Evolutionary conservation across 2,329 filamentous ascomycete species (phyloP).

Genomic region (Hirsutella rhossiliensis): DNA sequence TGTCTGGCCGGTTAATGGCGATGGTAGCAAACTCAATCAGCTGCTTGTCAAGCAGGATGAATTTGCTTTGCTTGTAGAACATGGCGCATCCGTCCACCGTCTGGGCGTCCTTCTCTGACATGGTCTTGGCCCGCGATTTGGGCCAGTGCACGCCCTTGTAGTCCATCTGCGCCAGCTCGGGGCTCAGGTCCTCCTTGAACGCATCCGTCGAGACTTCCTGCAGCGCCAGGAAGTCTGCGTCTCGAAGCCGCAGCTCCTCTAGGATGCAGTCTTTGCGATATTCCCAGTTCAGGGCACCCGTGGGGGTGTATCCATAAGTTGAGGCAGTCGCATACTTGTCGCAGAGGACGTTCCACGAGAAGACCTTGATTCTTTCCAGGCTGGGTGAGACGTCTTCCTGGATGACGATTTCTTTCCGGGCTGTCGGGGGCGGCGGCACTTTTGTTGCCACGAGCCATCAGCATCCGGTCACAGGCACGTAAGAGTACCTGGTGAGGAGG

Average conservation of each 20-base stretch:
- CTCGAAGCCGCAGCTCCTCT: conserved; percentile 64
- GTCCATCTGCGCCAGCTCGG: conserved; percentile 72
- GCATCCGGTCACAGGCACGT: not conserved
- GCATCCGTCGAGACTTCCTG: conserved; percentile 90
- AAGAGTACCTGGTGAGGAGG: not conserved
- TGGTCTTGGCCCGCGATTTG: conserved; percentile 79
- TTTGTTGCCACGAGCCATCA: not conserved
- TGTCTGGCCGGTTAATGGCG: conserved; percentile 88
- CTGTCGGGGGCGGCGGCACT: conserved; percentile 68
- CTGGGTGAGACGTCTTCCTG: conserved; percentile 48
- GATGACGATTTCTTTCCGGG: conserved; percentile 69
- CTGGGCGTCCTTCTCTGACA: conserved; percentile 79
- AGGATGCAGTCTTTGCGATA: conserved; percentile 75
- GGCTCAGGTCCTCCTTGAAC: conserved; percentile 82
- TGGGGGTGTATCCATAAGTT: conserved; percentile 84
- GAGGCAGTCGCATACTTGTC: conserved; percentile 80
- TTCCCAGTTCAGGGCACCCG: conserved; percentile 72
- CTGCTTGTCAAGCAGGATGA: conserved; percentile 86
- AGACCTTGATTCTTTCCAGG: conserved; percentile 65
- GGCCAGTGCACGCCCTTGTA: conserved; percentile 95
- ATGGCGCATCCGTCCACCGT: conserved; percentile 93
- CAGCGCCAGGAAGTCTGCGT: conserved; percentile 82
- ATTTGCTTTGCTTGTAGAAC: conserved; percentile 94
- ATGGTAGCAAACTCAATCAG: conserved; percentile 84
- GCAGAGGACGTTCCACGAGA: conserved; percentile 94